These are phyloP conservation scores for Pseudomonodictys pantanalensis DNA, from an alignment of 495 filamentous ascomycete genomes.

Conservation along the genomic window DNA sequence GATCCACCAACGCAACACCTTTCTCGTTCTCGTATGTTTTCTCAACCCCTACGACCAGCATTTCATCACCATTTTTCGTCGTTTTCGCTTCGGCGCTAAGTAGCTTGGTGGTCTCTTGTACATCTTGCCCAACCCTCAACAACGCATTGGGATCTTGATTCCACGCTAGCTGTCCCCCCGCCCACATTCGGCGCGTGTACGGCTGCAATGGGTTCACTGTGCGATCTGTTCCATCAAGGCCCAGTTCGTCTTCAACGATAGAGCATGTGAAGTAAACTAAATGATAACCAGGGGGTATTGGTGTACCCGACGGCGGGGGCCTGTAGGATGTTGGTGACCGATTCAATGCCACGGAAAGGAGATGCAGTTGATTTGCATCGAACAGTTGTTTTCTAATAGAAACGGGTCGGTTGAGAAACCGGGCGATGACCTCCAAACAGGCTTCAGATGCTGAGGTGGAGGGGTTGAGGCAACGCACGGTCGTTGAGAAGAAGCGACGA, in stretches of 20 bases:
- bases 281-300: conserved; percentile 29
- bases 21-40: conserved; percentile 55
- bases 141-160: conserved; percentile 43
- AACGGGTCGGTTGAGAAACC: conserved; percentile 23
- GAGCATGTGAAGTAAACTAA: conserved; percentile 29
- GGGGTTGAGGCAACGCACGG: no score
- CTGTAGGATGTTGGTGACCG: neutral
- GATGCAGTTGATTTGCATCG: conserved; percentile 23
- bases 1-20: conserved; percentile 54
- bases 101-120: conserved; percentile 57
- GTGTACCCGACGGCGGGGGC: conserved; percentile 12
- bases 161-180: conserved; percentile 64
- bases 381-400: conserved; percentile 21
- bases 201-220: conserved; percentile 63
- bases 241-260: conserved; percentile 44
- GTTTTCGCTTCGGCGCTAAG: conserved; percentile 53
- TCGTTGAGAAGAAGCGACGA: neutral
- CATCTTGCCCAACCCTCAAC: conserved; percentile 53
- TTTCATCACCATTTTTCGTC: conserved; percentile 53
- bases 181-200: conserved; percentile 75
- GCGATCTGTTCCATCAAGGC: conserved; percentile 69
- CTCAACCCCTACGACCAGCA: conserved; percentile 64
- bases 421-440: conserved; percentile 12
- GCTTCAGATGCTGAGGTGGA: conserved; percentile 18
- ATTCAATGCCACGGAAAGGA: conserved; percentile 8